Percentiles rank a stretch among this genome's conserved stretches.
Conservation (phyloP, 2,329 filamentous ascomycete genomes). For the Ophiostoma populinum region DNA sequence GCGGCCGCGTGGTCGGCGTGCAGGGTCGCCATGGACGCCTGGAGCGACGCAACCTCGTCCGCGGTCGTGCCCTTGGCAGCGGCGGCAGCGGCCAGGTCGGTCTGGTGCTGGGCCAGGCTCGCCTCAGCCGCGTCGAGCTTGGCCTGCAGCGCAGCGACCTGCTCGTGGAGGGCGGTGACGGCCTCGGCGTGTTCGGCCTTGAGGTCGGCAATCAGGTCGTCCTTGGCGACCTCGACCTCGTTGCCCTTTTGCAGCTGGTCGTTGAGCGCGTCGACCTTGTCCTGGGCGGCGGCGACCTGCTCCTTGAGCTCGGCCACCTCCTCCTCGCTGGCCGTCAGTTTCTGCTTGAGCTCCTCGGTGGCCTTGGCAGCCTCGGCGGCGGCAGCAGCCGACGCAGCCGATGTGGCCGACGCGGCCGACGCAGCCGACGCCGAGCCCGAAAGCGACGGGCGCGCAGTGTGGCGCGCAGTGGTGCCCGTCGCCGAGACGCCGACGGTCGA, state of each 20-base stretch:
- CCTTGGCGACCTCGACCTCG: conserved; percentile 26
- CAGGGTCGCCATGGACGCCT: conserved; percentile 31
- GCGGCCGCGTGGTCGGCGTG: conserved; percentile 24
- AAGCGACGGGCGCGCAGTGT: conserved; percentile 24
- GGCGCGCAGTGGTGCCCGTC: conserved; percentile 22
- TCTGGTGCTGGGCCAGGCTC: conserved; percentile 32
- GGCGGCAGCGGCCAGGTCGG: conserved; percentile 27
- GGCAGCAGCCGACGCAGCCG: conserved; percentile 15
- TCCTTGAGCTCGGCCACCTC: conserved; percentile 39
- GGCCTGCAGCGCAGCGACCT: conserved; percentile 30
- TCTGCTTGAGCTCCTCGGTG: conserved; percentile 41
- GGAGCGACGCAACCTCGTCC: conserved; percentile 27
- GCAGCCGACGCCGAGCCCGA: conserved; percentile 14
- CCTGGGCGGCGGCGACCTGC: conserved; percentile 37
- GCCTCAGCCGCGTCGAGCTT: conserved; percentile 34
- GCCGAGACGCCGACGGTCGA: conserved; percentile 29
- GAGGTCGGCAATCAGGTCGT: conserved; percentile 29
- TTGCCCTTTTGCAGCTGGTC: conserved; percentile 29
- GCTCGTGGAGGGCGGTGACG: conserved; percentile 27
- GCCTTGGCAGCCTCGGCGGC: conserved; percentile 33
- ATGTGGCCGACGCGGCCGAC: conserved; percentile 13
- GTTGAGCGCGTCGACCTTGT: conserved; percentile 36
- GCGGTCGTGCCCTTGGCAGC: not conserved
- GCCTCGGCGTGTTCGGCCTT: conserved; percentile 33
- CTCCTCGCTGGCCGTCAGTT: conserved; percentile 38